A percentile compares a stretch with the other conserved stretches of the same genome.
These are phyloP conservation scores for Kodamaea kakaduensis DNA, from an alignment of 805 yeast species.

Conservation along the genomic window DNA sequence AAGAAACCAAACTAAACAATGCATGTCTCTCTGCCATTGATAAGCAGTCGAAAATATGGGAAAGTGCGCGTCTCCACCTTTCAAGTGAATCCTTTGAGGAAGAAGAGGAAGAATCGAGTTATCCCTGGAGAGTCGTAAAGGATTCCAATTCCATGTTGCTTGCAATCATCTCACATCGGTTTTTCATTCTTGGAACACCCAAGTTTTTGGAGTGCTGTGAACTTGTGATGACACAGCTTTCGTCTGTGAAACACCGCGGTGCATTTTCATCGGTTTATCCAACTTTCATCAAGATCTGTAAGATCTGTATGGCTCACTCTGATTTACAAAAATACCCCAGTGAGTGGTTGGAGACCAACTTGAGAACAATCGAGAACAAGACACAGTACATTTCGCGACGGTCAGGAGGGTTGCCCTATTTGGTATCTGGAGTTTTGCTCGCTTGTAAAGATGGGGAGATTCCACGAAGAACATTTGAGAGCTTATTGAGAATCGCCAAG, in stretches of 20 bases:
- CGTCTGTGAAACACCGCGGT: conserved; percentile 81
- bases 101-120: conserved; percentile 51
- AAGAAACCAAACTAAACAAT: background rate
- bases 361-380: conserved; percentile 48
- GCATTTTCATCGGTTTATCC: conserved; percentile 90
- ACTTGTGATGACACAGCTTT: conserved; percentile 59
- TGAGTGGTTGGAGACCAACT: conserved; percentile 57
- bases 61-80: conserved; percentile 42
- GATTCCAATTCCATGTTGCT: conserved; percentile 49
- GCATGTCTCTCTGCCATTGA: conserved; percentile 16
- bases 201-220: conserved; percentile 44
- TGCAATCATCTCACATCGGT: conserved; percentile 43
- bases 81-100: conserved; percentile 51
- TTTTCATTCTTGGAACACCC: conserved; percentile 20
- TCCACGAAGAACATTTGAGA: conserved; percentile 47
- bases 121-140: conserved; percentile 79
- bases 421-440: conserved; percentile 70
- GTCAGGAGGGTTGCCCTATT: conserved; percentile 87
- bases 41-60: conserved; percentile 40
- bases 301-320: conserved; percentile 39
- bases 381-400: conserved; percentile 78
- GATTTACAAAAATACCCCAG: conserved; percentile 39
- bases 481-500: conserved; percentile 52
- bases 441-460: conserved; percentile 36
- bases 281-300: conserved; percentile 64